phyloP scores from a whole-genome alignment of 208 protist species.

The Acanthamoeba healyi region DNA sequence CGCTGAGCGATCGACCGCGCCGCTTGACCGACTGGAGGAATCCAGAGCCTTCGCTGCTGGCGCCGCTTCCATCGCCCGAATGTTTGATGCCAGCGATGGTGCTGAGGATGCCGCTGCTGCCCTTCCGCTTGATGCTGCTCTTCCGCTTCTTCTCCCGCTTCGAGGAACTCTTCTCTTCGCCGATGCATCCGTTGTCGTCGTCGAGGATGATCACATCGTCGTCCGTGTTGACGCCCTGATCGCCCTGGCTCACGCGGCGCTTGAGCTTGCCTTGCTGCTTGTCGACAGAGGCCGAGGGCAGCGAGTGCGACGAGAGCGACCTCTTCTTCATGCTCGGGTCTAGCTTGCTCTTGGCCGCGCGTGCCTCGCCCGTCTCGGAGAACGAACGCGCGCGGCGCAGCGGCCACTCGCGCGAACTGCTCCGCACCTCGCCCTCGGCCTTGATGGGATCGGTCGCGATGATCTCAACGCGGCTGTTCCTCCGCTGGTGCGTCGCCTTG shows the following conservation, averaged over 20 bases:
- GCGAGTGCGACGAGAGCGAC: conserved; percentile 40
- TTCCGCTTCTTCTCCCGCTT: conserved; percentile 4
- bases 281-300: neutral
- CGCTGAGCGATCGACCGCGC: conserved; percentile 22
- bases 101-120: conserved; percentile 13
- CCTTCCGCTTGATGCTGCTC: conserved; percentile 39
- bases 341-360: neutral
- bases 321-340: conserved; percentile 59
- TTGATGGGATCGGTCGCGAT: neutral
- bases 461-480: conserved; percentile 60
- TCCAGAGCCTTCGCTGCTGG: neutral
- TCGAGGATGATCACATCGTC: neutral
- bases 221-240: neutral
- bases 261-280: neutral
- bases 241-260: neutral
- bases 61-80: neutral
- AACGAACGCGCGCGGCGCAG: conserved; percentile 55
- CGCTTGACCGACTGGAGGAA: conserved; percentile 55
- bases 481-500: neutral
- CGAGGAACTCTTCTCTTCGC: no score
- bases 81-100: neutral
- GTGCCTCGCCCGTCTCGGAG: conserved; percentile 46
- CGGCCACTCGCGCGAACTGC: conserved; percentile 40
- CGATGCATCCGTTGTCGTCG: neutral
- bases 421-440: neutral